Base-by-base conservation (phyloP, 2,329 filamentous ascomycete species). In the Aspergillus felis region DNA sequence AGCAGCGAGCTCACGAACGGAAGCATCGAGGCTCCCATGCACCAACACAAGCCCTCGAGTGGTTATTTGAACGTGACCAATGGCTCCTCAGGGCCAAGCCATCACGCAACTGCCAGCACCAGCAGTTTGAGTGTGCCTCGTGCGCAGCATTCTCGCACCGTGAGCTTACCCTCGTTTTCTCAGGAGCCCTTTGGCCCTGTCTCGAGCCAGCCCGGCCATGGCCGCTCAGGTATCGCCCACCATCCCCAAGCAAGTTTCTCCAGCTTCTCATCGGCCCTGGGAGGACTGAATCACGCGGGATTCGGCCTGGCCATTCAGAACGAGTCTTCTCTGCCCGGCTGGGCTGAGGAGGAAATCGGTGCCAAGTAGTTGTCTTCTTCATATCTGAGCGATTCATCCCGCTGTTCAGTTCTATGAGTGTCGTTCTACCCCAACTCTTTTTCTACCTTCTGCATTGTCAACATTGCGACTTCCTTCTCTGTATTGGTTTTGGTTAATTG, bases 121-220 rank as follows among this genome's bases (percentile, higher is more conserved):
- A 76, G 74, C 59, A 78, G 72, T 63, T 71, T 84, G 54, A 82
- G 77, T 55, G 77, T 79, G 55, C 80, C 79, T 48, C 81, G 83
- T 57, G 81, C 82, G 47, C 82, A 83, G 62, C 86, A 89, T 70
- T 93, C 86, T 69, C 88, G 94, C 41, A 92, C 94, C 35, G 91
- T 97, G 58, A 96, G 92, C 72, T 79, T 99, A 68, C 94, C 94
- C 1, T 85, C 84, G 5, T 87, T 87, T 71, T 84, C 83, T 2
- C 83, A 87, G 62, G 83, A 84, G 48, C 77, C 81, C 12, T 83
- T 84, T 65, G 79, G 77, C 10, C 76, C 78, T 25, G 69, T 72
- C 49, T 70, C 72, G 7, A 66, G 65, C 38, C 70, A 76, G 51
- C 58, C 66, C 3, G 62, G 71, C 35, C 72, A 75, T 56, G 60